Evolutionary conservation across 257 asterid genomes (phyloP).

Genomic region (Nicotiana attenuata): DNA sequence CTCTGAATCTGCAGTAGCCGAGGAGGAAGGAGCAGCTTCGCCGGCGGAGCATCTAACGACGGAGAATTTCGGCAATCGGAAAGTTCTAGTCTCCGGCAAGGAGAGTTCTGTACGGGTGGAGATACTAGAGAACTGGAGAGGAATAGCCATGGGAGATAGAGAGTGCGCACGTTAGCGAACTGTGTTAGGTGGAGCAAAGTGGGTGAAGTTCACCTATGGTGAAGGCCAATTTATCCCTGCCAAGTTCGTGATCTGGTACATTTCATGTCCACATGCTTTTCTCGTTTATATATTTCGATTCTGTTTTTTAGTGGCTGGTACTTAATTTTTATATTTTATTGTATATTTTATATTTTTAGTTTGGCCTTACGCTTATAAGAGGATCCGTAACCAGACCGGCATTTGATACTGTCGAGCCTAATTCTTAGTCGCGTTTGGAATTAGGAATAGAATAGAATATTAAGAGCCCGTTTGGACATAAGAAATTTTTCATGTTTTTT

Average conservation of each 20-base stretch:
- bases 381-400: too few species aligned
- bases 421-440: too few species aligned
- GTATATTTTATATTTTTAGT: too few species aligned
- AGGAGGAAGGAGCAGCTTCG: slow-evolving; percentile 44
- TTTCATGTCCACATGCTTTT: not conserved
- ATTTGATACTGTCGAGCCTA: too few species aligned
- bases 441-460: too few species aligned
- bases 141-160: slow-evolving; percentile 49
- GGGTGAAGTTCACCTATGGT: not conserved
- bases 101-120: slow-evolving; percentile 38
- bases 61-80: slow-evolving; percentile 37
- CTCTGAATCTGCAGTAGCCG: slow-evolving; percentile 34
- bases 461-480: too few species aligned
- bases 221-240: not conserved
- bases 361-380: too few species aligned
- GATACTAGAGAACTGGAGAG: slow-evolving; percentile 63
- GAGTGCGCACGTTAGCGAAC: slow-evolving; percentile 30
- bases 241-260: slow-evolving; percentile 13
- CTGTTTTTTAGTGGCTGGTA: too few species aligned
- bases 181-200: not conserved
- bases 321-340: too few species aligned
- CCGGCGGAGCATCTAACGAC: slow-evolving; percentile 66
- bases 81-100: slow-evolving; percentile 51
- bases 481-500: too few species aligned
- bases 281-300: not conserved